Percentiles rank a stretch among this genome's conserved stretches.
Conservation (phyloP, 2,329 filamentous ascomycete species). For the Atkinsonella texensis region DNA sequence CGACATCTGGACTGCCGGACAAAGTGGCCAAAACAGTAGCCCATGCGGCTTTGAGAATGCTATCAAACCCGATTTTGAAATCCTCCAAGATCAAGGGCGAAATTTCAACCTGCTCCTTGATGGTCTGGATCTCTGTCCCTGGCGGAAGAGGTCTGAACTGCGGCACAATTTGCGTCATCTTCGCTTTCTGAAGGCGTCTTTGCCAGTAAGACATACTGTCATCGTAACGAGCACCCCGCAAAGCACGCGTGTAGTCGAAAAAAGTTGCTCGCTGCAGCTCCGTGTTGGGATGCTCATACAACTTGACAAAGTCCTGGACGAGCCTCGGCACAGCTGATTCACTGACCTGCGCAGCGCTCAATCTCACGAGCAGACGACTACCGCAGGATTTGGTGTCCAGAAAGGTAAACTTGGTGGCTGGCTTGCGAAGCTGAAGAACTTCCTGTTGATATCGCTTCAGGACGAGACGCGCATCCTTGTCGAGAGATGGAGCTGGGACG, state of each 20-base stretch:
- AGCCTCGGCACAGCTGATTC: slow-evolving; percentile 32
- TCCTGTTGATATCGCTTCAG: slow-evolving; percentile 30
- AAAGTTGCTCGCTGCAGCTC: slow-evolving; percentile 28
- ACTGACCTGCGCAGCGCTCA: slow-evolving; percentile 39
- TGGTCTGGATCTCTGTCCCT: slow-evolving; percentile 25
- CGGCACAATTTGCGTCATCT: slow-evolving; percentile 33
- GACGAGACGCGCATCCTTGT: slow-evolving; percentile 25
- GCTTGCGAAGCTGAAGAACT: slow-evolving; percentile 28
- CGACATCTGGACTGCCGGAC: slow-evolving; percentile 35
- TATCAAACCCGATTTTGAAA: slow-evolving; percentile 35
- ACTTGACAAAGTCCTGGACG: slow-evolving; percentile 34
- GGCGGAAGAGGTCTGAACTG: slow-evolving; percentile 29
- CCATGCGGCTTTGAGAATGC: slow-evolving; percentile 46
- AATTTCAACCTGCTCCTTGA: slow-evolving; percentile 28
- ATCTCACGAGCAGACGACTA: slow-evolving; percentile 33
- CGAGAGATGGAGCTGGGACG: slow-evolving; percentile 28
- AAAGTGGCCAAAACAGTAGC: slow-evolving; percentile 40
- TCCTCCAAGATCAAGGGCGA: slow-evolving; percentile 24
- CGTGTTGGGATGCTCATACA: slow-evolving; percentile 29
- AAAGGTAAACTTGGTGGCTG: slow-evolving; percentile 38
- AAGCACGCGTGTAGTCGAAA: slow-evolving; percentile 34
- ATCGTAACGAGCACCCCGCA: slow-evolving; percentile 22
- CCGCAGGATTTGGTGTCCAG: slow-evolving; percentile 36
- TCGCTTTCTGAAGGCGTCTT: slow-evolving; percentile 29
- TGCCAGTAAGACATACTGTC: slow-evolving; percentile 34